Evolutionary conservation across 305 asterid genomes (phyloP), one percentile per base, ranked within the genome.

Genomic region (Stenogyne calaminthoides): DNA sequence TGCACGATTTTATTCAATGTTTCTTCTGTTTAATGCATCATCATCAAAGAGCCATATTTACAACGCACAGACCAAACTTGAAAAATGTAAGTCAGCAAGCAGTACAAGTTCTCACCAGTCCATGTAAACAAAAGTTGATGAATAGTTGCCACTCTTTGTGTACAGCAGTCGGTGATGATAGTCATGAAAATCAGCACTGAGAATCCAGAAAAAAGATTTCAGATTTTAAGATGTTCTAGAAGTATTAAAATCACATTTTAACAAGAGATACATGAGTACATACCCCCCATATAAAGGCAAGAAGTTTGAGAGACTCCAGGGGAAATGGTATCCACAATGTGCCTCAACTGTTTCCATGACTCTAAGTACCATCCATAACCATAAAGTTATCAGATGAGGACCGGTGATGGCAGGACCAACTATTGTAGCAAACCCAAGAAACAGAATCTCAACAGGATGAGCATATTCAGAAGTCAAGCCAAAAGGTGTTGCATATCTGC

Each of bases 381-480:
- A 95, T 51, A 95, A 79, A 5, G 99, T 92, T 76, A 92, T 85
- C 84, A 94, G 78, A 88, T 94, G 99, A 70, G 99, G 99, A 27
- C 99, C 99, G 59, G 99, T 94, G 77, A 94, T 87, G 77, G 98
- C 97, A 57, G 99, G 99, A 62, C 99, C 99, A 71, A 92, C 73
- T 65, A 94, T 92, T 9, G 99, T 94, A 69, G 99, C 99, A 83
- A 94, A 94, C 58, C 99, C 99, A 78, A 92, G 98, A 78, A 94
- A 94, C 77, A 94, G 73, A 78, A 94, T 94, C 87, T 94, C 99
- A 79, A 94, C 98, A 64, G 98, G 98, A 84, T 94, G 99, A 44
- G 99, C 99, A 83, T 94, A 94, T 84, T 94, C 99, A 76, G 99
- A 94, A 42, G 99, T 94, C 92, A 92, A 76, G 71, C 99, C 99